A percentile compares a stretch with the other conserved stretches of the same genome.
These are phyloP conservation scores for Hypocreales sp. DNA, from an alignment of 2,329 filamentous ascomycete genomes.

Conservation along the genomic window DNA sequence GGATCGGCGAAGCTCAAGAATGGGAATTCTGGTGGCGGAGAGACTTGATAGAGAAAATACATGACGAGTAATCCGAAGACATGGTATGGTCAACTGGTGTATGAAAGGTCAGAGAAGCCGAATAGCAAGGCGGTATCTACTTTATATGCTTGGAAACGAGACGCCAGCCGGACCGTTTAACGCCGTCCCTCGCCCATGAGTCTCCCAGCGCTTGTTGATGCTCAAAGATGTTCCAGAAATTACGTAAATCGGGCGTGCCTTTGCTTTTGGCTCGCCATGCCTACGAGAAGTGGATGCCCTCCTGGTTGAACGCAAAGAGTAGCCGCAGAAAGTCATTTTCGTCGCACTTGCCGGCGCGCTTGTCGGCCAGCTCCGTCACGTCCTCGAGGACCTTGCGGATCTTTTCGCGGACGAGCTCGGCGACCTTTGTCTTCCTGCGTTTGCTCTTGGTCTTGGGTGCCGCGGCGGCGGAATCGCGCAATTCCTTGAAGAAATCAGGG, in stretches of 20 bases:
- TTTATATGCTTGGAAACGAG: too few relatives aligned
- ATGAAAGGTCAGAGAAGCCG: too few relatives aligned
- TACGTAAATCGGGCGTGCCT: too few relatives aligned
- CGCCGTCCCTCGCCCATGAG: background rate
- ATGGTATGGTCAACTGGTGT: background rate
- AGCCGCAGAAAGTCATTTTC: slow-evolving; percentile 83
- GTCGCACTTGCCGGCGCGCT: slow-evolving; percentile 72
- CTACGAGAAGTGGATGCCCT: slow-evolving; percentile 91
- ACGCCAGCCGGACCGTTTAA: background rate
- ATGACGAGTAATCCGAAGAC: too few relatives aligned
- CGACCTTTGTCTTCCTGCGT: slow-evolving; percentile 66
- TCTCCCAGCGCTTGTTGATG: too few relatives aligned
- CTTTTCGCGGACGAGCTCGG: slow-evolving; percentile 72
- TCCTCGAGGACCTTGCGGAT: slow-evolving; percentile 72
- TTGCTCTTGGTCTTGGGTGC: slow-evolving; percentile 46
- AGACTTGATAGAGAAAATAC: too few relatives aligned
- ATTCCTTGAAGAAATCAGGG: slow-evolving; percentile 72
- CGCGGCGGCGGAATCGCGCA: slow-evolving; percentile 23
- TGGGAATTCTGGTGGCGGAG: too few relatives aligned
- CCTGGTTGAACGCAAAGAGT: slow-evolving; percentile 70
- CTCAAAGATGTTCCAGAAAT: too few relatives aligned
- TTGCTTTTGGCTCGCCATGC: too few relatives aligned
- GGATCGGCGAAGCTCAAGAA: too few relatives aligned
- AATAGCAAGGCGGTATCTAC: too few relatives aligned
- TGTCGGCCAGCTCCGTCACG: slow-evolving; percentile 65